Percentiles rank a stretch among this genome's conserved stretches.
Evolutionary conservation across 2,329 filamentous ascomycete genomes (phyloP).

Genomic region (Cladorrhinum sp.): DNA sequence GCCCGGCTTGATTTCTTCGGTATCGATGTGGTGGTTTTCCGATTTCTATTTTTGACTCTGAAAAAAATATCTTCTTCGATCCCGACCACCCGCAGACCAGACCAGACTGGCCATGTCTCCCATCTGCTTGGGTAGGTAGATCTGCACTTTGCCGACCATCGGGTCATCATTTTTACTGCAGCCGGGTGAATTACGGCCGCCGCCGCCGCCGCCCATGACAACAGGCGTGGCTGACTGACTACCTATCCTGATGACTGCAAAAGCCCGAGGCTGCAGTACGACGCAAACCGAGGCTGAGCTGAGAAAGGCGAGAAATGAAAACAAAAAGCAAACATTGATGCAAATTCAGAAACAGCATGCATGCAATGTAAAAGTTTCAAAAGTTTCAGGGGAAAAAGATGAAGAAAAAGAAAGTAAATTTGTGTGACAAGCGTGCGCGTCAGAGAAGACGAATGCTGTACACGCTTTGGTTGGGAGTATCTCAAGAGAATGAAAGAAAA

Average conservation of each 20-base stretch:
- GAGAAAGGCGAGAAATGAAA: neutral
- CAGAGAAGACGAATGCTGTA: neutral
- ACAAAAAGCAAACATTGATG: neutral
- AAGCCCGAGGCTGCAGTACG: neutral
- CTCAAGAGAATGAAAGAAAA: neutral
- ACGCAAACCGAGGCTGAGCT: neutral
- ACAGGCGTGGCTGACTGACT: neutral
- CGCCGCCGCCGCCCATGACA: neutral
- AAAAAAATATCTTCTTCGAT: too few relatives aligned
- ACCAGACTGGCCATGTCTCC: neutral
- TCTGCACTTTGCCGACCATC: neutral
- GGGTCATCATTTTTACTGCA: neutral
- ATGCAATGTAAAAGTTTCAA: neutral
- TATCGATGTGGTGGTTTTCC: too few relatives aligned
- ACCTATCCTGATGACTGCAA: neutral
- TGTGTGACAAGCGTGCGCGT: too few relatives aligned
- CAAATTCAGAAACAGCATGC: neutral
- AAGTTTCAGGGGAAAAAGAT: neutral
- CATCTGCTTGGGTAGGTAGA: neutral
- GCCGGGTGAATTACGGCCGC: neutral
- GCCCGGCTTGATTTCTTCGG: too few relatives aligned
- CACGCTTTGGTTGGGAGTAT: neutral
- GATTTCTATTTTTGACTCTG: neutral
- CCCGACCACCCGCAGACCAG: too few relatives aligned
- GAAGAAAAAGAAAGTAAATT: neutral